Percentiles rank a stretch among this genome's conserved stretches.
Conservation (phyloP, 1,284 basidiomycete species). For the Rhodotorula sp. region DNA sequence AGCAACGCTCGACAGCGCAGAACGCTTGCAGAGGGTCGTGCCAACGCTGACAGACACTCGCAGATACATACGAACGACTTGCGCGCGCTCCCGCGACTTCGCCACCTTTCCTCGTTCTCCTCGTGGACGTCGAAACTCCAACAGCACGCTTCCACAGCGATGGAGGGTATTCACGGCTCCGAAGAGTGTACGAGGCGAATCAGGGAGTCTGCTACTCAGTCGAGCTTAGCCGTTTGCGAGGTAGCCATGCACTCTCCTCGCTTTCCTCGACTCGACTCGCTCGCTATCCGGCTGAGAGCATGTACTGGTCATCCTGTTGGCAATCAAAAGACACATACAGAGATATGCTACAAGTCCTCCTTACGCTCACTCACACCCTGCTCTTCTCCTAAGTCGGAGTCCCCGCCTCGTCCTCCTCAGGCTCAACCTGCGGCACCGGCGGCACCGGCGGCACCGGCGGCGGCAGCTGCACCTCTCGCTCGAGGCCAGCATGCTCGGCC, state of each 20-base stretch:
- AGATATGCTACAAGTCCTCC: background rate
- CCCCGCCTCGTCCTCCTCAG: background rate
- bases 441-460: background rate
- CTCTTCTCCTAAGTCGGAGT: constrained; percentile 1
- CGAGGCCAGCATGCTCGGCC: background rate
- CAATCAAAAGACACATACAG: background rate
- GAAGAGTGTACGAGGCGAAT: no score
- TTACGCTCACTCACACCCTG: background rate
- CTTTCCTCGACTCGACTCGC: background rate
- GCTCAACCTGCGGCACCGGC: background rate
- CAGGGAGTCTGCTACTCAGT: no score
- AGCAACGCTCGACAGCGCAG: no score
- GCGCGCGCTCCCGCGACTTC: no score
- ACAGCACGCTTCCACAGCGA: no score
- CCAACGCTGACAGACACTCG: background rate
- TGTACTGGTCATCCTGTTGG: background rate
- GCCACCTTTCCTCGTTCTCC: no score
- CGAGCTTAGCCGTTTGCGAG: no score
- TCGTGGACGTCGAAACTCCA: no score
- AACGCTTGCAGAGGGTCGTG: no score
- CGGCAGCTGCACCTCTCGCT: background rate
- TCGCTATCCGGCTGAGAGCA: background rate
- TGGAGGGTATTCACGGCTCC: no score
- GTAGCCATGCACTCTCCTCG: no score
- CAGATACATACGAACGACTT: no score